Base-by-base conservation (phyloP, 805 yeast species). In the Candida incommunis region DNA sequence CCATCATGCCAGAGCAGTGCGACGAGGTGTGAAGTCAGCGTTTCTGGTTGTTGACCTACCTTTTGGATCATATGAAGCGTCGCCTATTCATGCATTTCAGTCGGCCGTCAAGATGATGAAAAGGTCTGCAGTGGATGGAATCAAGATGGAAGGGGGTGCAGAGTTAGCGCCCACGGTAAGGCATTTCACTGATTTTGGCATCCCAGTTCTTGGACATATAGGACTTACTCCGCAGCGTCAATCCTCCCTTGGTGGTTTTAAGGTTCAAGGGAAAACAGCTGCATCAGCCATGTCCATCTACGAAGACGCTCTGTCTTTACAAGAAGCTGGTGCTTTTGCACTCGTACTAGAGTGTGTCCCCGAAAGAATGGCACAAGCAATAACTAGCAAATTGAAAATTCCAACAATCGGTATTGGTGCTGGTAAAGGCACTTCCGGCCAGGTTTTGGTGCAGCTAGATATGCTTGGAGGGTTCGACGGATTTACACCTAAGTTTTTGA, bases 361-460 rank as follows among this genome's bases (percentile, higher is more conserved):
- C 1, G 75, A 74, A 46, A 71, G 71, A 46, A 63, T 92, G 11
- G 90, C 90, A 0, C 60, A 67, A 40, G 65, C 67, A 46, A 75
- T 92, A 23, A 82, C 96, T 0, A 58, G 68, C 2, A 64, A 67
- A 13, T 59, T 87, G 25, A 43, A 58, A 1, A 68, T 90, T 1
- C 96, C 97, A 0, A 83, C 94, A 1, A 87, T 90, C 51, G 98
- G 98, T 2, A 90, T 90, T 42, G 98, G 98, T 3, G 96, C 97
- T 0, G 97, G 98, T 0, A 74, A 77, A 21, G 65, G 65, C 5
- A 80, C 90, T 5, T 75, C 83, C 27, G 97, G 95, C 0, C 97
- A 92, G 61, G 95, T 90, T 1, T 69, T 90, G 31, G 98, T 90
- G 0, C 78, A 82, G 60, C 75, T 84, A 3, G 98, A 90, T 58